A percentile compares a stretch with the other conserved stretches of the same genome.
phyloP scores from a whole-genome alignment of 768 basidiomycete genomes.

The Naganishia onofrii region DNA sequence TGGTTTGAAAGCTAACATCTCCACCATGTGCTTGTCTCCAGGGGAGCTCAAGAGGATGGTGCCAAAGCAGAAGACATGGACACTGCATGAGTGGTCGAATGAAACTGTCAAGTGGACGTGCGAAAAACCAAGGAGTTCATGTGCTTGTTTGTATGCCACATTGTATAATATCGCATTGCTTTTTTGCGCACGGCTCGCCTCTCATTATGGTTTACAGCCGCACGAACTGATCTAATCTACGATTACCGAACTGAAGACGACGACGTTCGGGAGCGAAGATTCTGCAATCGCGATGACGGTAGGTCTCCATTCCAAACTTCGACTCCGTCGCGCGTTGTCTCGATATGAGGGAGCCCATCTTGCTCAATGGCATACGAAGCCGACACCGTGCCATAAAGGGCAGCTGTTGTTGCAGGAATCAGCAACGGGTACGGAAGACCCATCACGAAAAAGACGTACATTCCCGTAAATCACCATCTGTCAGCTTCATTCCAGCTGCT shows the following conservation, averaged over 20 bases:
- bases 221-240: neutral
- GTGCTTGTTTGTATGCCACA: conserved; percentile 13
- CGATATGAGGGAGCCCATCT: conserved; percentile 63
- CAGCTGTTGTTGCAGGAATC: conserved; percentile 56
- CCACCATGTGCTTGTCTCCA: neutral
- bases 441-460: conserved; percentile 56
- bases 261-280: neutral
- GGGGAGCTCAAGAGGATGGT: conserved; percentile 13
- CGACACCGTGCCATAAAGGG: conserved; percentile 72
- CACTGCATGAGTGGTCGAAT: neutral
- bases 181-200: neutral
- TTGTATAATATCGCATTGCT: conserved; percentile 23
- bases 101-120: neutral
- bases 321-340: neutral
- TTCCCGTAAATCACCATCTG: conserved; percentile 63
- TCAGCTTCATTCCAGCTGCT: conserved; percentile 65
- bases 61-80: conserved; percentile 23
- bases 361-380: conserved; percentile 83
- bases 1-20: neutral
- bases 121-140: neutral
- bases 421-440: conserved; percentile 29
- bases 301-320: conserved; percentile 27
- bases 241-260: neutral
- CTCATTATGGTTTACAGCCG: too few species aligned
- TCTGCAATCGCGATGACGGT: neutral